phyloP scores from a whole-genome alignment of 2,329 filamentous ascomycete species.

The Davidsoniella eucalypti region DNA sequence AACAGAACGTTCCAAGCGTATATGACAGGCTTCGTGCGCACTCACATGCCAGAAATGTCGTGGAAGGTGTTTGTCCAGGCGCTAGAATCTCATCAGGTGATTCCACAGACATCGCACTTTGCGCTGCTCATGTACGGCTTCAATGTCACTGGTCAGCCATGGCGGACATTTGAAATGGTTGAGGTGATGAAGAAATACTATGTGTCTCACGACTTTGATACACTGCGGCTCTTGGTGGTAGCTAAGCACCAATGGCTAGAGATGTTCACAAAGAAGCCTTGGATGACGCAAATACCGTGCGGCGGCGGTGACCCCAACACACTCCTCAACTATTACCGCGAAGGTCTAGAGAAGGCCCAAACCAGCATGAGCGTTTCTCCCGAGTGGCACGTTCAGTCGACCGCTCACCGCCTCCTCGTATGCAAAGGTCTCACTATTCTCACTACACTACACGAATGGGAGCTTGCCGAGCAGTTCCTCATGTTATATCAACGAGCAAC shows the following conservation, averaged over 20 bases:
- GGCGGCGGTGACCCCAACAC: conserved; percentile 18
- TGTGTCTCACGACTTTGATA: conserved; percentile 26
- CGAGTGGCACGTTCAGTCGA: conserved; percentile 14
- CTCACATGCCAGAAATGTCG: conserved; percentile 33
- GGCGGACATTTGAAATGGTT: conserved; percentile 28
- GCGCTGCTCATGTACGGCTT: conserved; percentile 33
- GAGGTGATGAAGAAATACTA: conserved; percentile 28
- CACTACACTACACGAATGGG: conserved; percentile 25
- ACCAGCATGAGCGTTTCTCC: conserved; percentile 16
- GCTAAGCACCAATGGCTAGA: conserved; percentile 15
- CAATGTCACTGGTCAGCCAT: conserved; percentile 18
- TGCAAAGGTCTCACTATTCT: conserved; percentile 21
- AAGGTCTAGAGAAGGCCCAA: conserved; percentile 13
- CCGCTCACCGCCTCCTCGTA: conserved; percentile 17
- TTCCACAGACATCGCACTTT: conserved; percentile 32
- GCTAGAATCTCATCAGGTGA: conserved; percentile 27
- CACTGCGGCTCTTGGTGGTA: conserved; percentile 13
- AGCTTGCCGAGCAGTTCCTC: conserved; percentile 41
- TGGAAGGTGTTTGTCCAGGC: conserved; percentile 30
- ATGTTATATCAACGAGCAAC: conserved; percentile 28
- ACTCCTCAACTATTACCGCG: conserved; percentile 19
- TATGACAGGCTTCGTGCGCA: conserved; percentile 31
- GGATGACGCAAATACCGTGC: conserved; percentile 15
- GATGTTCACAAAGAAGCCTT: conserved; percentile 28
- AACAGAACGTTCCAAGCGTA: conserved; percentile 33